phyloP scores from a whole-genome alignment of 108 stramenopile genomes.

The Nitzschia sp. region DNA sequence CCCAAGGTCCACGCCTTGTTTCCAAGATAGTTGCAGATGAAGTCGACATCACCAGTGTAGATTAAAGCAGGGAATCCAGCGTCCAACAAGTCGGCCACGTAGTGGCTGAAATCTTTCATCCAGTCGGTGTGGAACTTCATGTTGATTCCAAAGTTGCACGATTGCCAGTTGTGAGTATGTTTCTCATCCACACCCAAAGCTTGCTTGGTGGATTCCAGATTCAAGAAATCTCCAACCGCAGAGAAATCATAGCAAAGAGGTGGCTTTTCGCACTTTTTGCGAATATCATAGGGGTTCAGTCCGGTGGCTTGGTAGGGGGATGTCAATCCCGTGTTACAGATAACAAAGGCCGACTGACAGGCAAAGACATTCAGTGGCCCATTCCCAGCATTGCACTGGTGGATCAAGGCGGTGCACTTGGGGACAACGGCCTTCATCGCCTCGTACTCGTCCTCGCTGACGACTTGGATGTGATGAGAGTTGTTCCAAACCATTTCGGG shows the following conservation, averaged over 20 bases:
- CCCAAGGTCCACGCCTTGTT: constrained; percentile 92
- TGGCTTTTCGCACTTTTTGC: constrained; percentile 68
- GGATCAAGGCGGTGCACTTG: constrained; percentile 74
- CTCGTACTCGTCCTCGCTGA: constrained; percentile 70
- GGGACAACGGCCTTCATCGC: constrained; percentile 77
- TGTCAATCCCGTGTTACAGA: constrained; percentile 80
- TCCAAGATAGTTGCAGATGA: constrained; percentile 97
- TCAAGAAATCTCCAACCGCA: constrained; percentile 81
- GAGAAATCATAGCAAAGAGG: constrained; percentile 96
- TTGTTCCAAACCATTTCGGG: constrained; percentile 95
- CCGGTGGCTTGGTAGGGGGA: constrained; percentile 88
- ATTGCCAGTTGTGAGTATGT: constrained; percentile 65
- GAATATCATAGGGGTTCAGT: constrained; percentile 95
- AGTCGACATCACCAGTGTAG: constrained; percentile 97
- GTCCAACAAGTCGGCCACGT: constrained; percentile 81
- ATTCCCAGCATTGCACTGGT: constrained; percentile 77
- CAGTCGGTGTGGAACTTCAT: constrained; percentile 86
- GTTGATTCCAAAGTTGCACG: constrained; percentile 90
- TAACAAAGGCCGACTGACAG: constrained; percentile 78
- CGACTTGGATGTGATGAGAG: constrained; percentile 81
- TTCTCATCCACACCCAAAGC: constrained; percentile 71
- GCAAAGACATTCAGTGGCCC: constrained; percentile 56
- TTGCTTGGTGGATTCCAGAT: constrained; percentile 71
- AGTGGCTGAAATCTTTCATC: constrained; percentile 87
- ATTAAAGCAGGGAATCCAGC: constrained; percentile 85